phyloP scores from a whole-genome alignment of 768 basidiomycete species.

The Daedaleopsis sinensis region DNA sequence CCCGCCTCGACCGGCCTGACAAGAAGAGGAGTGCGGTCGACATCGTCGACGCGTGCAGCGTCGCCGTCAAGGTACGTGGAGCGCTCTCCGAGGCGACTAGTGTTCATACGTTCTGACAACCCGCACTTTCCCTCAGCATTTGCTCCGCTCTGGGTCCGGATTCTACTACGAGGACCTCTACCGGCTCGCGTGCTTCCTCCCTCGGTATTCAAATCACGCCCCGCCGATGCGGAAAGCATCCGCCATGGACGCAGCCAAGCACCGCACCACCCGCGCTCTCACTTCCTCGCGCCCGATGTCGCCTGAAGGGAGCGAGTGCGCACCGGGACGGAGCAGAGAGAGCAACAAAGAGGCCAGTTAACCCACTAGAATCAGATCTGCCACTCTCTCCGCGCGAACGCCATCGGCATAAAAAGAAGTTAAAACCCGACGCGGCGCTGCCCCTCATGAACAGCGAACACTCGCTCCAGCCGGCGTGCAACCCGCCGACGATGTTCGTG shows the following conservation, averaged over 20 bases:
- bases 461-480: slow-evolving; percentile 57
- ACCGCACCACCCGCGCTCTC: slow-evolving; percentile 21
- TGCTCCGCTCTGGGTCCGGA: slow-evolving; percentile 68
- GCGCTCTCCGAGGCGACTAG: not conserved
- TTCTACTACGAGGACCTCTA: slow-evolving; percentile 78
- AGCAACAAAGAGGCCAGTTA: slow-evolving; percentile 13
- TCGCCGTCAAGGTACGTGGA: slow-evolving; percentile 59
- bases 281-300: slow-evolving; percentile 22
- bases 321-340: not conserved
- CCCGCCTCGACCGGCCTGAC: slow-evolving; percentile 45
- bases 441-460: slow-evolving; percentile 45
- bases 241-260: slow-evolving; percentile 27
- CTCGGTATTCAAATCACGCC: slow-evolving; percentile 49
- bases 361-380: slow-evolving; percentile 19
- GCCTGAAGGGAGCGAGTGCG: not conserved
- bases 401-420: slow-evolving; percentile 34
- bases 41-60: slow-evolving; percentile 69
- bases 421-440: slow-evolving; percentile 49
- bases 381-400: slow-evolving; percentile 27
- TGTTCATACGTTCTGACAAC: not conserved
- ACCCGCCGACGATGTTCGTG: slow-evolving; percentile 53
- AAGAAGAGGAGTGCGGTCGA: slow-evolving; percentile 61
- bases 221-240: slow-evolving; percentile 56
- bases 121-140: slow-evolving; percentile 43
- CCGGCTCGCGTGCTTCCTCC: slow-evolving; percentile 67